Evolutionary conservation across 148 eudicot genomes (phyloP).

Genomic region (Persicaria tinctoria): DNA sequence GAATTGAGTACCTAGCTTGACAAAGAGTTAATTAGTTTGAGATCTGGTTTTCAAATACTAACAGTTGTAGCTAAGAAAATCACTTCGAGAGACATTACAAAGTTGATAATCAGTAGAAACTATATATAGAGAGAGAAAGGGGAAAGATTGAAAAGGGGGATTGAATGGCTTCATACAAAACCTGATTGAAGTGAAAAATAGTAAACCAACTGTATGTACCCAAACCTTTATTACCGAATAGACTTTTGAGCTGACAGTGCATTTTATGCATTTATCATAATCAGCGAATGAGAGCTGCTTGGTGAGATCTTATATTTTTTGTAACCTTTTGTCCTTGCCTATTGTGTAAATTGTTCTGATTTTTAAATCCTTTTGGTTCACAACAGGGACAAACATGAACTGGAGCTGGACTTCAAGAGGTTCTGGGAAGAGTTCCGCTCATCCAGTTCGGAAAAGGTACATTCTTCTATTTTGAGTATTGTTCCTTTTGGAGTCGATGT

Average conservation of each 20-base stretch:
- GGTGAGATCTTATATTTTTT: background rate
- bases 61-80: too few species aligned
- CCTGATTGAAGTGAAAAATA: too few species aligned
- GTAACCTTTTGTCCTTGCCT: background rate
- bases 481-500: background rate
- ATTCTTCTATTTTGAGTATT: slow-evolving; percentile 5
- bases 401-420: slow-evolving; percentile 92
- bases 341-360: background rate
- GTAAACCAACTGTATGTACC: too few species aligned
- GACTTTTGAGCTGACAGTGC: background rate
- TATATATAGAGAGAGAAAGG: too few species aligned
- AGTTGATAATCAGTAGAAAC: too few species aligned
- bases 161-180: too few species aligned
- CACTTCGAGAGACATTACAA: too few species aligned
- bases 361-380: slow-evolving; percentile 2
- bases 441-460: slow-evolving; percentile 86
- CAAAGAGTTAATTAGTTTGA: too few species aligned
- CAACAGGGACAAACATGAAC: slow-evolving; percentile 68
- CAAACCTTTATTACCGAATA: too few species aligned
- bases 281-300: background rate
- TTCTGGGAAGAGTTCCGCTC: slow-evolving; percentile 94
- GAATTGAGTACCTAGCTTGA: too few species aligned
- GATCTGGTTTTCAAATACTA: too few species aligned
- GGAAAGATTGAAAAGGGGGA: too few species aligned
- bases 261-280: background rate